Percentiles rank a stretch among this genome's conserved stretches.
These are phyloP conservation scores for Iberis pinnata DNA, from an alignment of 345 rosid species.

Conservation along the genomic window DNA sequence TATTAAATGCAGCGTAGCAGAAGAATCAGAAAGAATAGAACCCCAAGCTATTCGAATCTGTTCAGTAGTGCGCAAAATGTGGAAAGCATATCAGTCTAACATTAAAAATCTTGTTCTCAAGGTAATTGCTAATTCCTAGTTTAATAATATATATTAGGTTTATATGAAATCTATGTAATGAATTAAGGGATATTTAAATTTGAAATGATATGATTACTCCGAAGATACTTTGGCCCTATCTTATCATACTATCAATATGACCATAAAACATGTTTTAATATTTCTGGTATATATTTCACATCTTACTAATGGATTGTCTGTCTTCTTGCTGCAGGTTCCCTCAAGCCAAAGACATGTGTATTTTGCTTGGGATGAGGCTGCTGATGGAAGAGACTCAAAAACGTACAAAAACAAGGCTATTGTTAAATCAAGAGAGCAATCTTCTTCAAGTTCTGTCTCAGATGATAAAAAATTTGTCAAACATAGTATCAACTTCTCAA, in stretches of 20 bases:
- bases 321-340: slow-evolving; percentile 57
- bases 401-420: slow-evolving; percentile 41
- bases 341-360: slow-evolving; percentile 76
- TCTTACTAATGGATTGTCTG: slow-evolving; percentile 1
- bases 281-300: not conserved
- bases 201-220: too few species aligned
- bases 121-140: slow-evolving; percentile 52
- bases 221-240: not conserved
- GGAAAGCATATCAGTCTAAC: slow-evolving; percentile 71
- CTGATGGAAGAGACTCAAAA: slow-evolving; percentile 41
- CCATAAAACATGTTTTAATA: not conserved
- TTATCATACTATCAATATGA: not conserved
- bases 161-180: too few species aligned
- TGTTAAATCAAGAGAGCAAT: slow-evolving; percentile 51
- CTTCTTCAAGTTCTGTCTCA: slow-evolving; percentile 48
- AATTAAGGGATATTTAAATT: too few species aligned
- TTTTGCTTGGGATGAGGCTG: slow-evolving; percentile 66
- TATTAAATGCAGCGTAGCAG: slow-evolving; percentile 68
- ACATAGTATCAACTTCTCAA: slow-evolving; percentile 65
- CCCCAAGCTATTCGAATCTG: slow-evolving; percentile 88
- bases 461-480: slow-evolving; percentile 54
- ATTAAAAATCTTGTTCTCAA: slow-evolving; percentile 49
- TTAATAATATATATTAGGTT: too few species aligned
- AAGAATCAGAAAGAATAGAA: slow-evolving; percentile 43
- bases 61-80: slow-evolving; percentile 69